phyloP scores from a whole-genome alignment of 192 early-diverging fungal genomes.

The Obelidium mucronatum region DNA sequence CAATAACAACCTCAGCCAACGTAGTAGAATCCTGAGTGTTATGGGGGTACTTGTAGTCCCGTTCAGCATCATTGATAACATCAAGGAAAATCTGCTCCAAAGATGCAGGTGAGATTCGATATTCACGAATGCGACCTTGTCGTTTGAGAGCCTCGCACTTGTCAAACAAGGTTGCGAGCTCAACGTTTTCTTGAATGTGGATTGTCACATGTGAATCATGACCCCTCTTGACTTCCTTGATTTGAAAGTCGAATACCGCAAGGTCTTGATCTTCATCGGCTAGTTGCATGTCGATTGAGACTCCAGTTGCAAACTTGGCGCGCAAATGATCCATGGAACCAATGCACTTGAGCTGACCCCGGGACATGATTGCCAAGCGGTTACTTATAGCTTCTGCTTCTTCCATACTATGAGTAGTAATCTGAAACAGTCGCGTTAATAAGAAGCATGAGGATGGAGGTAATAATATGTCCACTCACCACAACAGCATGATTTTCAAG shows the following conservation, averaged over 20 bases:
- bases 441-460: too few species aligned
- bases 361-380: conserved; percentile 55
- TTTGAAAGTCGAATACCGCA: too few species aligned
- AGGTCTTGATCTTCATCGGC: too few species aligned
- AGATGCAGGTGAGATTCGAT: conserved; percentile 17
- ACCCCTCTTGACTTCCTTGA: too few species aligned
- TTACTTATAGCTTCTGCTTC: conserved; percentile 72
- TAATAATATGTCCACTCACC: conserved; percentile 55
- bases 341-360: conserved; percentile 54
- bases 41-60: too few species aligned
- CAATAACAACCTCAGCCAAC: too few species aligned
- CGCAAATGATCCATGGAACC: conserved; percentile 66
- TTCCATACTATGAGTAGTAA: conserved; percentile 79
- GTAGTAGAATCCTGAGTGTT: too few species aligned
- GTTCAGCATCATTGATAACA: neutral
- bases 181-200: neutral
- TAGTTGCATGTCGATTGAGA: conserved; percentile 55
- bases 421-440: too few species aligned
- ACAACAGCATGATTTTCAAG: neutral
- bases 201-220: too few species aligned
- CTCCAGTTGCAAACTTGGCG: conserved; percentile 60
- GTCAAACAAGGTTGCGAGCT: conserved; percentile 19
- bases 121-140: neutral
- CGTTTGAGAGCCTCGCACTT: conserved; percentile 1
- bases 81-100: conserved; percentile 28